These are phyloP conservation scores for Alnus rubra DNA, from an alignment of 306 rosid genomes.

Conservation along the genomic window DNA sequence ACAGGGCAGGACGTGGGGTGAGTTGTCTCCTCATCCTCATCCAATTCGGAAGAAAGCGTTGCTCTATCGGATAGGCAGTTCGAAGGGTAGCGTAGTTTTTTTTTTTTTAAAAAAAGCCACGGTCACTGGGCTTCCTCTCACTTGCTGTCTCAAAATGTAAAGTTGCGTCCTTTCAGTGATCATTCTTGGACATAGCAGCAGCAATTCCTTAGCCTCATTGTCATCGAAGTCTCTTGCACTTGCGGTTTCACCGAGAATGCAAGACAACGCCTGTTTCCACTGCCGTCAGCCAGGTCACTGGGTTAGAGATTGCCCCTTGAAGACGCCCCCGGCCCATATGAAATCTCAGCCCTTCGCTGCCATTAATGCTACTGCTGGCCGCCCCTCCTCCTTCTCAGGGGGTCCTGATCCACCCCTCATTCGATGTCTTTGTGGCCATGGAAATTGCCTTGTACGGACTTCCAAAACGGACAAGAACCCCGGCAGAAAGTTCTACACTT, in stretches of 20 bases:
- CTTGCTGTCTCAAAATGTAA: too few species aligned
- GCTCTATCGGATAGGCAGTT: too few species aligned
- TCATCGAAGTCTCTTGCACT: background rate
- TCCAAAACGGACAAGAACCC: background rate
- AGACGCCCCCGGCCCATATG: background rate
- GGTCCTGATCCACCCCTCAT: background rate
- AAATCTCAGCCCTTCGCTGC: background rate
- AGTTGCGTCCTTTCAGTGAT: too few species aligned
- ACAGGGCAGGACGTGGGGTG: too few species aligned
- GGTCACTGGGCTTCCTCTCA: too few species aligned
- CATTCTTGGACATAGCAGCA: too few species aligned
- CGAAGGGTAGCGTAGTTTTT: too few species aligned
- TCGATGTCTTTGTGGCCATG: constrained; percentile 41
- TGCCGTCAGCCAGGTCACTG: constrained; percentile 33
- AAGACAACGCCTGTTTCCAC: constrained; percentile 17
- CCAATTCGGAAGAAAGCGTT: too few species aligned
- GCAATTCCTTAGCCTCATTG: too few species aligned
- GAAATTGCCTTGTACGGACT: constrained; percentile 19
- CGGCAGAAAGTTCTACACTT: constrained; percentile 17
- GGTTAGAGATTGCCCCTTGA: constrained; percentile 27
- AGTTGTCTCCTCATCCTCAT: too few species aligned
- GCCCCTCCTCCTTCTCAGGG: background rate
- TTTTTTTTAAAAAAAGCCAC: too few species aligned
- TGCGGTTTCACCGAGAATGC: constrained; percentile 9
- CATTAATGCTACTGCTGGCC: too few species aligned